Conservation (phyloP, 2,329 filamentous ascomycete genomes). For the Colletotrichum cordylinicola region DNA sequence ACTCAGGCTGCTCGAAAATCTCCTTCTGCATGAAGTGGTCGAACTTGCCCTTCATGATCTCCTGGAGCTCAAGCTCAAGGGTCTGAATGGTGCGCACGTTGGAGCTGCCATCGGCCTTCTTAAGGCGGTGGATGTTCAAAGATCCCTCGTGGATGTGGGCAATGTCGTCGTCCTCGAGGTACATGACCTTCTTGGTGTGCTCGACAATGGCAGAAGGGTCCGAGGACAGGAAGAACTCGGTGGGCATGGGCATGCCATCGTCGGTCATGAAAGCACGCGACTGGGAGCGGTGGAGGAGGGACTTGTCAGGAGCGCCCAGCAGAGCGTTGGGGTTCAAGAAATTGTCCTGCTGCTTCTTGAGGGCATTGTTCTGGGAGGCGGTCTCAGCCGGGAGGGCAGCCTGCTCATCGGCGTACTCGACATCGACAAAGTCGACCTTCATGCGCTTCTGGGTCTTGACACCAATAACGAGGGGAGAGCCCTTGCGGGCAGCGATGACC, state of each 20-base stretch:
- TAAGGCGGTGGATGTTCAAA: conserved; percentile 97
- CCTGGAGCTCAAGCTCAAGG: conserved; percentile 96
- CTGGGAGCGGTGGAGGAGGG: conserved; percentile 95
- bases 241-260: conserved; percentile 96
- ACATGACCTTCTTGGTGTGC: conserved; percentile 99
- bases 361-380: conserved; percentile 92
- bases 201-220: conserved; percentile 98
- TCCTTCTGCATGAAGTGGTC: conserved; percentile 99
- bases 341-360: conserved; percentile 83
- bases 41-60: conserved; percentile 99
- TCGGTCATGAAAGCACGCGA: conserved; percentile 99
- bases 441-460: conserved; percentile 98
- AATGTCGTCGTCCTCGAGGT: conserved; percentile 99
- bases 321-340: conserved; percentile 73
- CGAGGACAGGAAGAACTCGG: conserved; percentile 99
- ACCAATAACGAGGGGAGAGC: conserved; percentile 95
- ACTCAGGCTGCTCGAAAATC: conserved; percentile 99
- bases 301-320: conserved; percentile 94
- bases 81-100: conserved; percentile 99
- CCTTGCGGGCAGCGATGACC: conserved; percentile 97
- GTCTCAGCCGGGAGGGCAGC: conserved; percentile 86
- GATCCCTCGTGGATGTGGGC: conserved; percentile 99
- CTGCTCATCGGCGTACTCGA: conserved; percentile 92
- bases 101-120: conserved; percentile 95
- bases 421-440: conserved; percentile 99